Percentiles rank a stretch among this genome's conserved stretches.
These are phyloP conservation scores for Agaricus bisporus DNA, from an alignment of 768 basidiomycete species.

Conservation along the genomic window DNA sequence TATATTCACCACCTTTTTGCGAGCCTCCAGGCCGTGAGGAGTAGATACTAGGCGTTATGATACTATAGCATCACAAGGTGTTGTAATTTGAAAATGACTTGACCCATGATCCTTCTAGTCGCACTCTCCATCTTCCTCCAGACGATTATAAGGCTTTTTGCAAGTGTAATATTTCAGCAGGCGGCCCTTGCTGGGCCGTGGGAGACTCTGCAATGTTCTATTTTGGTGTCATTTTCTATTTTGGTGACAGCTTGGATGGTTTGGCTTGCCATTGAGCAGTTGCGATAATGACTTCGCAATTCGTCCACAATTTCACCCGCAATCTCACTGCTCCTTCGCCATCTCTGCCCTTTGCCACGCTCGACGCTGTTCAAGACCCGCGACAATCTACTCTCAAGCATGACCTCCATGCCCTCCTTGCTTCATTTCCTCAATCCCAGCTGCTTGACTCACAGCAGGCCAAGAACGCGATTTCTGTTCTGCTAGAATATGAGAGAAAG, in stretches of 20 bases:
- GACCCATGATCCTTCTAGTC: no score
- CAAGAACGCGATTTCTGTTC: slow-evolving; percentile 18
- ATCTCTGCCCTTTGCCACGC: slow-evolving; percentile 14
- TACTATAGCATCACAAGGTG: no score
- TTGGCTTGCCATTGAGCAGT: background rate
- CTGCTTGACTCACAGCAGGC: slow-evolving; percentile 22
- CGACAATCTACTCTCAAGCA: slow-evolving; percentile 18
- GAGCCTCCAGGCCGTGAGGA: no score
- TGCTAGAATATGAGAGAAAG: slow-evolving; percentile 21
- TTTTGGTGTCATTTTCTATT: no score
- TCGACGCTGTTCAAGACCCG: background rate
- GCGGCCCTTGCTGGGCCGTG: no score
- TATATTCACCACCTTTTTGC: no score
- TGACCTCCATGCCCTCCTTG: slow-evolving; percentile 30
- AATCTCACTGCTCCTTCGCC: slow-evolving; percentile 22
- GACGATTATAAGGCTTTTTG: no score
- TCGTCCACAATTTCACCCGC: slow-evolving; percentile 32
- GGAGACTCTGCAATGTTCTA: no score
- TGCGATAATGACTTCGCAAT: slow-evolving; percentile 30
- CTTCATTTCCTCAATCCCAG: slow-evolving; percentile 25
- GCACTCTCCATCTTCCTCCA: no score
- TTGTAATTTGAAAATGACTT: no score
- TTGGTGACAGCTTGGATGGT: background rate
- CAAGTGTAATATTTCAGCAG: no score
- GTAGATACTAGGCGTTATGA: no score